phyloP scores from a whole-genome alignment of 179 eudicot species.

The Heliamphora ciliata region DNA sequence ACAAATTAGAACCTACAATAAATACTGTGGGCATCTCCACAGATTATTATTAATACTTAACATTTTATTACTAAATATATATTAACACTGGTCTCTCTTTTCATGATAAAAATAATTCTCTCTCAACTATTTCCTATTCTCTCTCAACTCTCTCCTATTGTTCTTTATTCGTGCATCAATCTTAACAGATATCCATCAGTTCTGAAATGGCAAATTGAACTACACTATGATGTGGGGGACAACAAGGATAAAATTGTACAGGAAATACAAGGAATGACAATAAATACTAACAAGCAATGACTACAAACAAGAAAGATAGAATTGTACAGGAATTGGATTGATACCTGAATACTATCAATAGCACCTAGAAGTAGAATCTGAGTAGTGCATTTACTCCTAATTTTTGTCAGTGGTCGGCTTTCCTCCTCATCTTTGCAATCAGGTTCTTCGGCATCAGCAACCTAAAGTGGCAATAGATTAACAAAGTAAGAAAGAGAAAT shows the following conservation, averaged over 20 bases:
- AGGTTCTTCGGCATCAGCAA: conserved; percentile 43
- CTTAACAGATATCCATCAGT: background rate
- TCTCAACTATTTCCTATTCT: no score
- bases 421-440: conserved; percentile 54
- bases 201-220: background rate
- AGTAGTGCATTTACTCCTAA: conserved; percentile 91
- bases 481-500: conserved; percentile 14
- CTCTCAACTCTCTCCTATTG: no score
- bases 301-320: background rate
- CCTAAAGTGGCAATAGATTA: conserved; percentile 30
- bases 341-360: conserved; percentile 89
- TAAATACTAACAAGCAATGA: background rate
- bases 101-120: no score
- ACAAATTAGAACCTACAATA: no score
- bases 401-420: conserved; percentile 52
- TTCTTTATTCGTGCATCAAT: no score
- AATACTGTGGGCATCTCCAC: no score
- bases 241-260: background rate
- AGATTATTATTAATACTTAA: no score
- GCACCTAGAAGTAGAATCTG: conserved; percentile 81
- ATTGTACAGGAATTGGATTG: conserved; percentile 11
- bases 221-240: background rate
- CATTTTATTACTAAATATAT: no score
- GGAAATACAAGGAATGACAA: background rate
- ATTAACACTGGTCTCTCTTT: no score